These are phyloP conservation scores for Coemansia sp. DNA, from an alignment of 192 early-diverging fungal species.

Conservation along the genomic window DNA sequence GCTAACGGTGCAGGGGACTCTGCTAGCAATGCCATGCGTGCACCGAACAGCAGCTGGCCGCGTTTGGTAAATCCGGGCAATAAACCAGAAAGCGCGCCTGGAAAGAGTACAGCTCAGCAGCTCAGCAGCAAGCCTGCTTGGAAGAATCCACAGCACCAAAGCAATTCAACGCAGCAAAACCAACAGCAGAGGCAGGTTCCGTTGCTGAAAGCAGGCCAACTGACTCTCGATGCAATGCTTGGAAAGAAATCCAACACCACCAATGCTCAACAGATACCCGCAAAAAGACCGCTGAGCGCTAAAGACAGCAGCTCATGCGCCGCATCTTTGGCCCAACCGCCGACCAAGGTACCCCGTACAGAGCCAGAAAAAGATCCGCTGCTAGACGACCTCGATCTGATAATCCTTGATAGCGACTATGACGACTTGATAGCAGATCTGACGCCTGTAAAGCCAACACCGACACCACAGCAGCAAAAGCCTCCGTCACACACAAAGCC, in stretches of 20 bases:
- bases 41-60: too few species aligned
- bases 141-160: neutral
- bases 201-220: constrained; percentile 13
- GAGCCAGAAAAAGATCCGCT: neutral
- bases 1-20: too few species aligned
- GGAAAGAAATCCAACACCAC: neutral
- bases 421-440: constrained; percentile 12
- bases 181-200: constrained; percentile 6
- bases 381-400: constrained; percentile 11
- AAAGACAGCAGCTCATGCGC: too few species aligned
- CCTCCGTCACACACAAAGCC: neutral
- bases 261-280: too few species aligned
- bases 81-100: too few species aligned
- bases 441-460: neutral
- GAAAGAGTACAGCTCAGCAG: too few species aligned
- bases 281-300: too few species aligned
- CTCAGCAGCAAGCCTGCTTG: too few species aligned
- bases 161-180: neutral
- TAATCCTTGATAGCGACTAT: constrained; percentile 26
- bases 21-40: too few species aligned
- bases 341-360: constrained; percentile 11
- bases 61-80: too few species aligned
- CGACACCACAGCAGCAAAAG: neutral
- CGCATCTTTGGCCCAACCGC: too few species aligned
- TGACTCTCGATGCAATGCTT: constrained; percentile 42